Percentiles rank a stretch among this genome's conserved stretches.
These are phyloP conservation scores for Xylariaceae sp. DNA, from an alignment of 2,329 filamentous ascomycete species.

Conservation along the genomic window DNA sequence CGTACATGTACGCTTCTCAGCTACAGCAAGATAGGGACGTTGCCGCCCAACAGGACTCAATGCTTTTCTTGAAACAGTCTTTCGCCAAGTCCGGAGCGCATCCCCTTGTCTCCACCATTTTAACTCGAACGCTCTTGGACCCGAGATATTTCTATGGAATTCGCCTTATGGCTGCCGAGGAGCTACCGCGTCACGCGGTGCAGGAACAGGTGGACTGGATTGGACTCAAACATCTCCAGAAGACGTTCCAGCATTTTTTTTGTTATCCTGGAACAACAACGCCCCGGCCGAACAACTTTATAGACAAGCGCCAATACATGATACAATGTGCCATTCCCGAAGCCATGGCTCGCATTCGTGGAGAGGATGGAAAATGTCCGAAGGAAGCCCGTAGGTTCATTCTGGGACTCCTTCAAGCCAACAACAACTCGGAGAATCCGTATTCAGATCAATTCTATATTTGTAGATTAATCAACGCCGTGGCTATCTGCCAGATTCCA, in stretches of 20 bases:
- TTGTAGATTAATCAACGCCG: slow-evolving; percentile 65
- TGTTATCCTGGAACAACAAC: slow-evolving; percentile 75
- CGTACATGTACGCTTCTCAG: slow-evolving; percentile 98
- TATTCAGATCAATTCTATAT: slow-evolving; percentile 91
- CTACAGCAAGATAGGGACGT: slow-evolving; percentile 96
- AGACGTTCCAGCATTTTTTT: slow-evolving; percentile 82
- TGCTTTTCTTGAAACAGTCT: slow-evolving; percentile 66
- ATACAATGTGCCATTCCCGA: slow-evolving; percentile 79
- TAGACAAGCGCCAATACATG: slow-evolving; percentile 77
- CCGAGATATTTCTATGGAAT: slow-evolving; percentile 91
- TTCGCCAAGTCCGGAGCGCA: slow-evolving; percentile 54
- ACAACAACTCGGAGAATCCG: slow-evolving; percentile 87
- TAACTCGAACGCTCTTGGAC: slow-evolving; percentile 87
- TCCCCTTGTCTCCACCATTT: slow-evolving; percentile 80
- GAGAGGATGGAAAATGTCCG: slow-evolving; percentile 71
- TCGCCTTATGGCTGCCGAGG: slow-evolving; percentile 75
- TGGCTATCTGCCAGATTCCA: slow-evolving; percentile 56
- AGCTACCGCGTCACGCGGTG: slow-evolving; percentile 71
- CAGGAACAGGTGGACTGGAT: slow-evolving; percentile 64
- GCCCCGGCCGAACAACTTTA: slow-evolving; percentile 86
- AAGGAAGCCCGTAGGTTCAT: slow-evolving; percentile 76
- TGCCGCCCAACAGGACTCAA: slow-evolving; percentile 74
- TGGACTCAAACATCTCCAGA: slow-evolving; percentile 78
- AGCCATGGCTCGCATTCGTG: slow-evolving; percentile 74
- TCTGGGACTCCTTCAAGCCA: slow-evolving; percentile 83